Evolutionary conservation across 2,329 filamentous ascomycete genomes (phyloP).

Genomic region (Rhinocladiella similis): DNA sequence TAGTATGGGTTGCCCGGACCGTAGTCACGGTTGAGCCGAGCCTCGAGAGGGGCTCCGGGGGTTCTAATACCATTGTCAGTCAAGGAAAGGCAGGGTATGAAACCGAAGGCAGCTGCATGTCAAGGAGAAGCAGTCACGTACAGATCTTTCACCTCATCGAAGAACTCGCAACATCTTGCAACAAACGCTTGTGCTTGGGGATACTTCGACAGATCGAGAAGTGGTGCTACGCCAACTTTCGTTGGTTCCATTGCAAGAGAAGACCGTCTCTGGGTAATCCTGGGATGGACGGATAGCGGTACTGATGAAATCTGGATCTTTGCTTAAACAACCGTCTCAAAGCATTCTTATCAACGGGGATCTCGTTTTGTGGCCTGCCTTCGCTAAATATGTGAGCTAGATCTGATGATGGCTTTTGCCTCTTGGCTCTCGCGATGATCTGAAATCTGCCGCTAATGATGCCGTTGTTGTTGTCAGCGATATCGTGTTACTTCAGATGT

Average conservation of each 20-base stretch:
- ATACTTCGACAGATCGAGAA: slow-evolving; percentile 22
- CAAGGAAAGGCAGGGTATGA: background rate
- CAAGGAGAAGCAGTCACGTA: slow-evolving; percentile 14
- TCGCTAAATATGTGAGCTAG: too few relatives aligned
- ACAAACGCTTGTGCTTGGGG: slow-evolving; percentile 22
- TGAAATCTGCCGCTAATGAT: too few relatives aligned
- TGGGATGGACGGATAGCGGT: background rate
- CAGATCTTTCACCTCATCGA: slow-evolving; percentile 34
- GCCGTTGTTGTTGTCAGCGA: too few relatives aligned
- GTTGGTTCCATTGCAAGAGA: background rate
- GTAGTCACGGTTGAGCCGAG: slow-evolving; percentile 44
- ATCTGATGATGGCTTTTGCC: too few relatives aligned
- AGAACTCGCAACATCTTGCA: slow-evolving; percentile 28
- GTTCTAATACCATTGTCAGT: slow-evolving; percentile 37
- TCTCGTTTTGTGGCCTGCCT: too few relatives aligned
- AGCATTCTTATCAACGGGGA: too few relatives aligned
- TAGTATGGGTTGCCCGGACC: slow-evolving; percentile 46
- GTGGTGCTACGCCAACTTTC: slow-evolving; percentile 12
- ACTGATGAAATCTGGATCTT: too few relatives aligned
- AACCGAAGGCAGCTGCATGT: background rate
- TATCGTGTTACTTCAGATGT: too few relatives aligned
- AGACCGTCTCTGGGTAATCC: background rate
- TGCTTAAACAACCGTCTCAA: too few relatives aligned
- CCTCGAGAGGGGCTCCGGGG: slow-evolving; percentile 49
- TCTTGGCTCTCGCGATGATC: too few relatives aligned